phyloP scores from a whole-genome alignment of 352 stramenopile species.

The Blastocystis sp. region DNA sequence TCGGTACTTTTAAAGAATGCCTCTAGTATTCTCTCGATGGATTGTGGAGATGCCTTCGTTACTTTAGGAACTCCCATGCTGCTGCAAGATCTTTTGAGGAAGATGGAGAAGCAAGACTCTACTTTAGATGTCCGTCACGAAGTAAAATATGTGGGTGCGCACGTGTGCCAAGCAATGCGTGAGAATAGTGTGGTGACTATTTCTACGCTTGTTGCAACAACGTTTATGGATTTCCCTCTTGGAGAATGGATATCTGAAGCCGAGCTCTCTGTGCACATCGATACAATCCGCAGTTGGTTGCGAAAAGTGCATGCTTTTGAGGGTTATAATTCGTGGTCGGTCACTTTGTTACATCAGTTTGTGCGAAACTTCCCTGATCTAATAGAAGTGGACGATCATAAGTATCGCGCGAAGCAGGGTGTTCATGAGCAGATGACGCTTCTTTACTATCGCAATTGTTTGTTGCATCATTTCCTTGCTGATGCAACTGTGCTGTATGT shows the following conservation, averaged over 20 bases:
- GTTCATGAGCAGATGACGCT: conserved; percentile 68
- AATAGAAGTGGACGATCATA: conserved; percentile 69
- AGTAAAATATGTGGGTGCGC: conserved; percentile 64
- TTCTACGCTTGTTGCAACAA: conserved; percentile 71
- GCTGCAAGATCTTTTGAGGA: conserved; percentile 67
- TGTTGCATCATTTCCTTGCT: conserved; percentile 73
- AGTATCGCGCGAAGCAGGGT: conserved; percentile 63
- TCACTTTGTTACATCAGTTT: conserved; percentile 20
- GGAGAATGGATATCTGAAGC: conserved; percentile 68
- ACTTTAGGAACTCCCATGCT: conserved; percentile 72
- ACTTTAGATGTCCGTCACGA: conserved; percentile 11
- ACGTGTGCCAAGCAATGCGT: conserved; percentile 72
- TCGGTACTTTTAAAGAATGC: conserved; percentile 72
- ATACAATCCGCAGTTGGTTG: conserved; percentile 70
- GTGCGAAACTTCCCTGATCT: conserved; percentile 66
- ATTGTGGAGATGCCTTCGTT: conserved; percentile 76
- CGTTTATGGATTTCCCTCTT: conserved; percentile 72
- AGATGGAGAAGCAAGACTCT: conserved; percentile 65
- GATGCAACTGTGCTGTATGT: conserved; percentile 72
- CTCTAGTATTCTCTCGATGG: conserved; percentile 71
- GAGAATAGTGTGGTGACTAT: conserved; percentile 72
- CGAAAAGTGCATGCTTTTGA: conserved; percentile 69
- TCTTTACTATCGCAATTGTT: conserved; percentile 76
- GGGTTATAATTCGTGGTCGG: conserved; percentile 13
- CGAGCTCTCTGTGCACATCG: conserved; percentile 67